Conservation (phyloP, 169 alveolate genomes). For the Plasmodium inui region DNA sequence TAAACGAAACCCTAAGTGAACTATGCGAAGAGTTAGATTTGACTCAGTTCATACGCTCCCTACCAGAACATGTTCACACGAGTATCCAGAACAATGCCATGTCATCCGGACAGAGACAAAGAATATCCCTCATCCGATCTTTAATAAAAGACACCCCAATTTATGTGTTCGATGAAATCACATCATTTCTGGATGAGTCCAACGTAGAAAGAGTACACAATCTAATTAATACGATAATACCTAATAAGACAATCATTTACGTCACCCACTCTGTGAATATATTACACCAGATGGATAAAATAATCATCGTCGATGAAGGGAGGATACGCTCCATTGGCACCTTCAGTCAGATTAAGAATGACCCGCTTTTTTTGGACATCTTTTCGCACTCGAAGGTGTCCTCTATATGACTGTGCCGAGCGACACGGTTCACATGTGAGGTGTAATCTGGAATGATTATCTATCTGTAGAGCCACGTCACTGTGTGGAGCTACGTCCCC, state of each 20-base stretch:
- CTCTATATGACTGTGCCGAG: neutral
- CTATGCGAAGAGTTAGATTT: constrained; percentile 50
- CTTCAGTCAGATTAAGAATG: constrained; percentile 22
- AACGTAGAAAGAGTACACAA: constrained; percentile 36
- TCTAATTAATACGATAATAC: constrained; percentile 29
- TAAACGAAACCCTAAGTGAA: constrained; percentile 25
- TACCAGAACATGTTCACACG: constrained; percentile 31
- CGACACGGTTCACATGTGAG: neutral
- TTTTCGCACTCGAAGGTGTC: neutral
- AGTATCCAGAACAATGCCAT: constrained; percentile 20
- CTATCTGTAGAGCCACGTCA: no score
- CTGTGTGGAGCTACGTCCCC: no score
- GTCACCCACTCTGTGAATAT: constrained; percentile 36
- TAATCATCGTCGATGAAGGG: constrained; percentile 42
- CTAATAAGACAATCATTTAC: constrained; percentile 57
- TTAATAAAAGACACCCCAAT: constrained; percentile 55
- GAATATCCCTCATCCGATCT: constrained; percentile 67
- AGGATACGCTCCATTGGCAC: constrained; percentile 43
- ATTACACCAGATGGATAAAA: constrained; percentile 50
- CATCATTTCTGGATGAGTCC: constrained; percentile 57
- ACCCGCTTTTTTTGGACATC: constrained; percentile 16
- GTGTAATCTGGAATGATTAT: no score
- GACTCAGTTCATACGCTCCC: constrained; percentile 26
- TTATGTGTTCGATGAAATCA: constrained; percentile 66
- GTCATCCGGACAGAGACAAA: constrained; percentile 72